Base-by-base conservation (phyloP, 176 grass and related monocot species). In the Thalia dealbata region DNA sequence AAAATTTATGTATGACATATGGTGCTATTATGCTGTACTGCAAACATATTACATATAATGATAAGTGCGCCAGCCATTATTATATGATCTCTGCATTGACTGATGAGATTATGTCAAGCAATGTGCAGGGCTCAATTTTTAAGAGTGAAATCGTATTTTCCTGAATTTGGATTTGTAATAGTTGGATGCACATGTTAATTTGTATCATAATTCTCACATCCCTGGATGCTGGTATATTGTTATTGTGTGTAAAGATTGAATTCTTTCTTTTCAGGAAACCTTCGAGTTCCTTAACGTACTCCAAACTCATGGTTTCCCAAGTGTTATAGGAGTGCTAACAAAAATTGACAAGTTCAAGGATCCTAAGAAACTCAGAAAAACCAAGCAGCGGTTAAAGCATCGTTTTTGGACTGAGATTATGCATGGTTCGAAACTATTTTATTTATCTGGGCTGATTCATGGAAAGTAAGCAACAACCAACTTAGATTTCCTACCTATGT, bases 271-370 rank as follows among this genome's bases (percentile, higher is more conserved):
- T 10, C 74, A 99, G 95, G 95, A 99, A 83, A 99, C 90, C 18
- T 99, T 93, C 79, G 95, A 99, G 71, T 99, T 99, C 77, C 90
- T 99, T 60, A 99, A 99, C 71, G 88, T 99, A 62, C 88, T 99
- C 87, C 90, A 92, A 91, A 90, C 88, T 55, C 95, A 99, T 86
- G 95, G 95, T 75, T 99, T 93, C 74, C 95, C 90, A 32, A 93
- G 90, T 71, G 85, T 93, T 76, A 99, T 99, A 87, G 90, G 95
- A 83, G 95, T 99, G 25, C 95, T 99, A 42, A 99, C 90, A 63
- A 81, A 93, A 81, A 81, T 99, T 74, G 95, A 99, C 81, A 89
- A 88, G 59, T 99, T 99, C 79, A 99, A 93, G 84, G 90, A 99
- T 86, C 74, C 83, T 32, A 99, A 91, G 71, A 99, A 92, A 71